Percentiles rank a stretch among this genome's conserved stretches.
These are phyloP conservation scores for Alternaria brassicae DNA, from an alignment of 2,329 filamentous ascomycete genomes.

Conservation along the genomic window DNA sequence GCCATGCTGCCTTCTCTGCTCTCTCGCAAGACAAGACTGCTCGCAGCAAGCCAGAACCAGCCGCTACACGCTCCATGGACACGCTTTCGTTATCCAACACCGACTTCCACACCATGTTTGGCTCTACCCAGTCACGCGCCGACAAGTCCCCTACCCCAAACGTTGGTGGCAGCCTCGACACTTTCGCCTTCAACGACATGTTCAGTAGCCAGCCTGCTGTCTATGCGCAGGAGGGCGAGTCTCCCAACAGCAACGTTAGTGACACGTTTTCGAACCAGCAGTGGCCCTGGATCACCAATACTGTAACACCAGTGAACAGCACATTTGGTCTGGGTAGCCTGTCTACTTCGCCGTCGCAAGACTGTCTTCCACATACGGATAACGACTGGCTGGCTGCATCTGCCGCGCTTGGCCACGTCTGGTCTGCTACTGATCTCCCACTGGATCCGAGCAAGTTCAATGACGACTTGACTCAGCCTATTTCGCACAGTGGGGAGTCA, in stretches of 20 bases:
- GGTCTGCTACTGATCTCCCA: conserved; percentile 52
- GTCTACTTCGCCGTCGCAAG: conserved; percentile 50
- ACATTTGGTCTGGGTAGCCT: conserved; percentile 46
- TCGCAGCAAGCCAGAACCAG: conserved; percentile 34
- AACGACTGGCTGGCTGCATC: conserved; percentile 47
- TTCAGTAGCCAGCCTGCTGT: conserved; percentile 36
- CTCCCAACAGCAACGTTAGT: conserved; percentile 44
- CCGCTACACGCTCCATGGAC: conserved; percentile 43
- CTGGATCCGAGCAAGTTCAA: conserved; percentile 49
- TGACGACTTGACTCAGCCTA: conserved; percentile 46
- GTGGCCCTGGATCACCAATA: conserved; percentile 44
- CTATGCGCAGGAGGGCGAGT: conserved; percentile 41
- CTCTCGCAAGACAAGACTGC: conserved; percentile 31
- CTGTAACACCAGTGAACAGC: conserved; percentile 34
- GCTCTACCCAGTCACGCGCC: conserved; percentile 38
- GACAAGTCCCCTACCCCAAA: conserved; percentile 38
- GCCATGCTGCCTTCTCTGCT: conserved; percentile 39
- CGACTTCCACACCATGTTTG: conserved; percentile 47
- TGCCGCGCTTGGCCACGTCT: conserved; percentile 46
- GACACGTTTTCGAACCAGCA: conserved; percentile 42
- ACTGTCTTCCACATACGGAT: conserved; percentile 46
- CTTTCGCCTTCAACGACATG: conserved; percentile 36
- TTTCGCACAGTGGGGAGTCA: conserved; percentile 52
- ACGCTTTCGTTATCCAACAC: conserved; percentile 48
- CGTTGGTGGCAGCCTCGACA: conserved; percentile 41